Percentiles rank a stretch among this genome's conserved stretches.
Conservation (phyloP, 768 basidiomycete genomes). For the Suillus bovinus region DNA sequence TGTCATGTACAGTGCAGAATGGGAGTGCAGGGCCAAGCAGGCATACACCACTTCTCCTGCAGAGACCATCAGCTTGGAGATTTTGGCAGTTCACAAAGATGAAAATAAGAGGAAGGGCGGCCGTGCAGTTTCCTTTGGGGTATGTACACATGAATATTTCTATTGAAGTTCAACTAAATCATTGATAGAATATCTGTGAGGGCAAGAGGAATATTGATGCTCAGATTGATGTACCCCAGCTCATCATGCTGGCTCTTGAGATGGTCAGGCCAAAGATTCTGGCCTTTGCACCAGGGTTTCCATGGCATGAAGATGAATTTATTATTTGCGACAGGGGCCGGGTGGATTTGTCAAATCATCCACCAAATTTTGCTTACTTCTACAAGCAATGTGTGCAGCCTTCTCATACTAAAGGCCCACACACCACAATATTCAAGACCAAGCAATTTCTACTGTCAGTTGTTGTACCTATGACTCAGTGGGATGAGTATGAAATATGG, state of each 20-base stretch:
- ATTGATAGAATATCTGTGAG: constrained; percentile 13
- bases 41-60: constrained; percentile 4
- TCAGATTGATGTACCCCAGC: neutral
- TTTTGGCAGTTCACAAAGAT: constrained; percentile 4
- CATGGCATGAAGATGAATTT: neutral
- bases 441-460: constrained; percentile 8
- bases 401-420: neutral
- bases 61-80: constrained; percentile 9
- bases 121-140: constrained; percentile 1
- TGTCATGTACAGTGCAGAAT: constrained; percentile 1
- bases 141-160: constrained; percentile 7
- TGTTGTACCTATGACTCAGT: constrained; percentile 1
- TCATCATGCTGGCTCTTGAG: constrained; percentile 2
- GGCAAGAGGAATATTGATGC: constrained; percentile 8
- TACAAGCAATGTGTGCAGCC: constrained; percentile 5
- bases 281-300: constrained; percentile 2
- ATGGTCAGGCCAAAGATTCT: neutral
- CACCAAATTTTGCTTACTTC: constrained; percentile 5
- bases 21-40: constrained; percentile 3
- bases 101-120: neutral
- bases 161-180: neutral
- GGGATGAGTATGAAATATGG: neutral
- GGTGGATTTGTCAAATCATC: constrained; percentile 9
- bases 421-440: constrained; percentile 7
- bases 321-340: constrained; percentile 3